Conservation (phyloP, 75 land plant genomes). For the Isoetes taiwanensis region DNA sequence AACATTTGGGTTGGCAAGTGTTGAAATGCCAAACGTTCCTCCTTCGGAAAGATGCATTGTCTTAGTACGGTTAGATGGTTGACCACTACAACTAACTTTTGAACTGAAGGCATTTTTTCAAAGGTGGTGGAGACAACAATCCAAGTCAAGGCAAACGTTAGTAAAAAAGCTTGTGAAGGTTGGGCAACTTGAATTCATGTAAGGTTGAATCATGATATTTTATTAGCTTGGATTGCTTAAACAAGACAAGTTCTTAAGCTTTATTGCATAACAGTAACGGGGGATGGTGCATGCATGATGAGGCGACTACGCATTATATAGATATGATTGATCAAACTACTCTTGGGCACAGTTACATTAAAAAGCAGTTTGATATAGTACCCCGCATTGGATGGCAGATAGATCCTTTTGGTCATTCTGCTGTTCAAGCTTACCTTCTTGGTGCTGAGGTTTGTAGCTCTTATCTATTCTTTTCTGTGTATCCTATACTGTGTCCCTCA, state of each 20-base stretch:
- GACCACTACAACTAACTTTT: too few species aligned
- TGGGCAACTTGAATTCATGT: conserved; percentile 94
- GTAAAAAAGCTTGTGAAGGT: conserved; percentile 60
- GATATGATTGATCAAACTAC: conserved; percentile 81
- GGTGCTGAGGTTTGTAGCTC: conserved; percentile 44
- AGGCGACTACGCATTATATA: conserved; percentile 60
- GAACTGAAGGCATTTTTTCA: conserved; percentile 99
- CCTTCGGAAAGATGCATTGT: too few species aligned
- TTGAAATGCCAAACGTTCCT: too few species aligned
- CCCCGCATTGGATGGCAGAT: conserved; percentile 86
- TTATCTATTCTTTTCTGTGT: background rate
- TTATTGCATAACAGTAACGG: conserved; percentile 39
- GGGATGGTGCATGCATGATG: conserved; percentile 84
- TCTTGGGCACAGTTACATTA: conserved; percentile 59
- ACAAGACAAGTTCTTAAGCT: background rate
- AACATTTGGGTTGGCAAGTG: too few species aligned
- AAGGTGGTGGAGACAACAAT: conserved; percentile 95
- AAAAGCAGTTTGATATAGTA: conserved; percentile 36
- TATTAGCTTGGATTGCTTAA: background rate
- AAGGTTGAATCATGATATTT: conserved; percentile 4
- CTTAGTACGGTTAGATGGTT: too few species aligned
- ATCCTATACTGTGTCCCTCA: background rate
- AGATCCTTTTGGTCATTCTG: conserved; percentile 84
- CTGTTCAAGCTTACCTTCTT: conserved; percentile 72
- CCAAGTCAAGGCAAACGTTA: conserved; percentile 25